These are phyloP conservation scores for Plantago ovata DNA, from an alignment of 257 asterid species.

Conservation along the genomic window DNA sequence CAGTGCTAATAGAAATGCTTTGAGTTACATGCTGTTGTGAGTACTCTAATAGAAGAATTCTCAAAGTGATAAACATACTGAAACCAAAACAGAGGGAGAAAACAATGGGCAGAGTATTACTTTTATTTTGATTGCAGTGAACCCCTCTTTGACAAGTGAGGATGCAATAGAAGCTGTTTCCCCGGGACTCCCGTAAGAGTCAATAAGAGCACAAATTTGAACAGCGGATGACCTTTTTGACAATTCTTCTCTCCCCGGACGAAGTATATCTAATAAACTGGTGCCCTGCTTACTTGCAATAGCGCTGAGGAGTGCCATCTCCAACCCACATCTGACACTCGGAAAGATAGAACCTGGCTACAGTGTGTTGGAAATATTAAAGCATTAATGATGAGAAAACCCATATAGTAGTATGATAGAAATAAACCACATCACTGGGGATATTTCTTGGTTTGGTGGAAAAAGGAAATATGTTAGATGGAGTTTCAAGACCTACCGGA, in stretches of 20 bases:
- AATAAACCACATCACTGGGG: neutral
- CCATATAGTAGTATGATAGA: conserved; percentile 3
- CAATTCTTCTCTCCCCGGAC: conserved; percentile 38
- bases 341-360: conserved; percentile 87
- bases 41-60: neutral
- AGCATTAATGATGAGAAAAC: conserved; percentile 12
- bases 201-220: conserved; percentile 79
- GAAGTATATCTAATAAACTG: conserved; percentile 57
- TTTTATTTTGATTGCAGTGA: conserved; percentile 77
- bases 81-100: neutral
- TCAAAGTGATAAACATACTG: neutral
- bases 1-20: neutral
- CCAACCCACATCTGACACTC: conserved; percentile 92
- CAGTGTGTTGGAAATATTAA: conserved; percentile 27
- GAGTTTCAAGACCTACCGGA: conserved; percentile 47
- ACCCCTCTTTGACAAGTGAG: conserved; percentile 72
- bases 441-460: conserved; percentile 4
- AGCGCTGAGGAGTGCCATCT: conserved; percentile 89
- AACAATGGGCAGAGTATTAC: conserved; percentile 26
- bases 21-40: no score
- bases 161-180: conserved; percentile 73
- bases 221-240: conserved; percentile 40
- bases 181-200: conserved; percentile 62
- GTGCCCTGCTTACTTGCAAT: conserved; percentile 63
- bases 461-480: neutral